Evolutionary conservation across 257 asterid species (phyloP).

Genomic region (Solanum okadae): DNA sequence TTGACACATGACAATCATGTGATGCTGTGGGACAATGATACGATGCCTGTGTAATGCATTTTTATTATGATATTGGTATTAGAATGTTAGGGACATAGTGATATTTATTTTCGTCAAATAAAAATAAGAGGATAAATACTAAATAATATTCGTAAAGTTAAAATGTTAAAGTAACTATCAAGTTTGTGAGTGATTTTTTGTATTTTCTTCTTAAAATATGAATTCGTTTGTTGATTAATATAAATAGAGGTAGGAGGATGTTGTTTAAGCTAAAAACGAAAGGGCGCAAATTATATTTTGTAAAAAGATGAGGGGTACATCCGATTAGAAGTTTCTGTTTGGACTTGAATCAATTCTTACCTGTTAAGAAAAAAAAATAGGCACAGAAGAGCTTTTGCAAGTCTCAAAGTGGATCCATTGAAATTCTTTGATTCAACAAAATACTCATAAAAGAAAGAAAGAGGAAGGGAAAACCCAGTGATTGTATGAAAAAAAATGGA

Average conservation of each 20-base stretch:
- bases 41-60: too few relatives aligned
- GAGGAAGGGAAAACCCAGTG: neutral
- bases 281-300: neutral
- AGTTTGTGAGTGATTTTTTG: too few relatives aligned
- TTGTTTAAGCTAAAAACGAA: neutral
- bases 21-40: too few relatives aligned
- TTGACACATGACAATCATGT: too few relatives aligned
- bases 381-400: neutral
- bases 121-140: too few relatives aligned
- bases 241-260: neutral
- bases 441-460: neutral
- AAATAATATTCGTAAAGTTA: too few relatives aligned
- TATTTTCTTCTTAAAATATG: too few relatives aligned
- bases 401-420: neutral
- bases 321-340: neutral
- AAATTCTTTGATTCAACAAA: neutral
- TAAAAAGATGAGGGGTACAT: neutral
- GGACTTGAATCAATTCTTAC: neutral
- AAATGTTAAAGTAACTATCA: too few relatives aligned
- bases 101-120: too few relatives aligned
- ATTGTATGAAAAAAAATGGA: constrained; percentile 42
- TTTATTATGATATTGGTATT: too few relatives aligned
- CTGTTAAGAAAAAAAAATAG: neutral
- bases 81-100: too few relatives aligned
- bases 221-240: too few relatives aligned